Evolutionary conservation across 2,329 filamentous ascomycete genomes (phyloP).

Genomic region (Aureobasidium subglaciale): DNA sequence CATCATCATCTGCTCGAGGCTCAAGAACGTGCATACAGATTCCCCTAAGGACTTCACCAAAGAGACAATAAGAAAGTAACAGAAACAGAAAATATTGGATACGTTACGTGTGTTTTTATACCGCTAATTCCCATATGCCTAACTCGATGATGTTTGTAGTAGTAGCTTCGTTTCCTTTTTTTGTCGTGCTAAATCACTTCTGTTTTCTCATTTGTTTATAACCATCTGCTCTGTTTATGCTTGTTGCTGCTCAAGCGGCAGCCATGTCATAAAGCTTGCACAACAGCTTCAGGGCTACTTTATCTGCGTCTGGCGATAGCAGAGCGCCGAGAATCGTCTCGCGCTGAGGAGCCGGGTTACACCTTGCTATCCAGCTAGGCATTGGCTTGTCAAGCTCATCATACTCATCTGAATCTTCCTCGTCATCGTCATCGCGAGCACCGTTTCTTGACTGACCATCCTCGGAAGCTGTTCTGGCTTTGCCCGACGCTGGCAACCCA

Average conservation of each 20-base stretch:
- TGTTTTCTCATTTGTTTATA: not conserved
- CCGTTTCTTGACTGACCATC: constrained; percentile 12
- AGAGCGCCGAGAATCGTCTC: constrained; percentile 42
- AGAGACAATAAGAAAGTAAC: not conserved
- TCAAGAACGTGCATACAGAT: too few species aligned
- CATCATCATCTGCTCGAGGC: too few species aligned
- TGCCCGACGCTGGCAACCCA: constrained; percentile 21
- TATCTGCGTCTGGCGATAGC: constrained; percentile 38
- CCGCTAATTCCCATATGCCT: constrained; percentile 8
- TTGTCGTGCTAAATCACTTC: not conserved
- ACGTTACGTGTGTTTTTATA: not conserved
- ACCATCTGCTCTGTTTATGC: not conserved
- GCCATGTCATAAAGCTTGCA: constrained; percentile 30
- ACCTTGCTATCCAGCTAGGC: constrained; percentile 25
- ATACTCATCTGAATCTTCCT: constrained; percentile 20
- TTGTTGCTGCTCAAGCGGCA: not conserved
- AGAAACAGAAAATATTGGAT: not conserved
- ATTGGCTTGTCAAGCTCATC: constrained; percentile 17
- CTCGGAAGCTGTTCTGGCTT: constrained; percentile 3
- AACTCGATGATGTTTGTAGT: not conserved
- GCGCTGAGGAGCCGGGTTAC: constrained; percentile 39
- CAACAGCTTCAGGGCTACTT: constrained; percentile 37
- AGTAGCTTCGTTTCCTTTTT: not conserved
- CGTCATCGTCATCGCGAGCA: constrained; percentile 23
- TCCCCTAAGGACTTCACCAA: too few species aligned